A percentile compares a stretch with the other conserved stretches of the same genome.
phyloP scores from a whole-genome alignment of 164 flowering plant genomes.

The Umbellularia californica region DNA sequence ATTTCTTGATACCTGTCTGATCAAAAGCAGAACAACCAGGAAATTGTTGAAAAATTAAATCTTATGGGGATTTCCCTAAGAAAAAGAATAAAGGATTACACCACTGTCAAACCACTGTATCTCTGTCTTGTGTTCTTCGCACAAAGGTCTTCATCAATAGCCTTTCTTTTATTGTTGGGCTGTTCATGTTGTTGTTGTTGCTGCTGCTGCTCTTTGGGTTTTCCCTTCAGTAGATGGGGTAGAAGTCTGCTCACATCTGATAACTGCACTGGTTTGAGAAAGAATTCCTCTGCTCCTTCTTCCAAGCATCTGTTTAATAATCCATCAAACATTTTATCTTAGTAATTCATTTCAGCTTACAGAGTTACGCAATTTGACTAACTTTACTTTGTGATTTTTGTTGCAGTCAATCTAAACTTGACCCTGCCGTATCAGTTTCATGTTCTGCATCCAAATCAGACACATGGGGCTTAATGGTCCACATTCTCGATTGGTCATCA shows the following conservation, averaged over 20 bases:
- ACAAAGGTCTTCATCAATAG: conserved; percentile 47
- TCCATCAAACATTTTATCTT: neutral
- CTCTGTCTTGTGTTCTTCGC: conserved; percentile 56
- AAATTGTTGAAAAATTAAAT: neutral
- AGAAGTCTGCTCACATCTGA: conserved; percentile 63
- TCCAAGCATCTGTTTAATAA: conserved; percentile 68
- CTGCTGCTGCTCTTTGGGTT: conserved; percentile 7
- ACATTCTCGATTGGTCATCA: neutral
- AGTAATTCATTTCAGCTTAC: neutral
- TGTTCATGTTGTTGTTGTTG: conserved; percentile 10
- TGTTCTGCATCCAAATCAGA: no score
- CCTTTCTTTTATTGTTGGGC: conserved; percentile 46
- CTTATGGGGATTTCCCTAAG: neutral
- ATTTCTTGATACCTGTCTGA: neutral
- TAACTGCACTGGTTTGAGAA: conserved; percentile 65
- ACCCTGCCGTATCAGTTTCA: neutral
- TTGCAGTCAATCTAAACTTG: neutral
- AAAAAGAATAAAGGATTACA: neutral
- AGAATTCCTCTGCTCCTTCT: conserved; percentile 89
- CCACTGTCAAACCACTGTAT: conserved; percentile 28
- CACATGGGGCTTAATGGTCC: neutral
- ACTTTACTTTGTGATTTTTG: neutral
- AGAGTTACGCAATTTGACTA: neutral
- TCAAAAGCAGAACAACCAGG: neutral
- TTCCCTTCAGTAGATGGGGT: conserved; percentile 61